Conservation (phyloP, 2,329 filamentous ascomycete genomes). For the Pyricularia sp. region DNA sequence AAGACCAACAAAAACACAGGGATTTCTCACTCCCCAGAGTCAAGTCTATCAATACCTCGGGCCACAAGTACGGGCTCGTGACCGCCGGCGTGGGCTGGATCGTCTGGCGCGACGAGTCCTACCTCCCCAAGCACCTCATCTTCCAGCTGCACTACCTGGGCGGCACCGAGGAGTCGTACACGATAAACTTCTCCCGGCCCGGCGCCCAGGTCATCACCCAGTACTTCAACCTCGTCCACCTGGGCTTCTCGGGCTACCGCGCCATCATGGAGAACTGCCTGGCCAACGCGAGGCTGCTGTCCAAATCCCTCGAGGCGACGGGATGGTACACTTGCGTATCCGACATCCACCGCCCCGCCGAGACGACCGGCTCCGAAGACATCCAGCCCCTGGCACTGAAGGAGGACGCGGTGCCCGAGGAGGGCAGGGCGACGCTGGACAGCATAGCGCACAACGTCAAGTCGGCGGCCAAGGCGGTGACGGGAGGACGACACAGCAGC, state of each 20-base stretch:
- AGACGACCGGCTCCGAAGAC: slow-evolving; percentile 2
- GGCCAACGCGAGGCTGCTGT: slow-evolving; percentile 53
- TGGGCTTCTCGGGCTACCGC: slow-evolving; percentile 57
- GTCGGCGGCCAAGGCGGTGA: slow-evolving; percentile 18
- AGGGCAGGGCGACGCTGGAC: background rate
- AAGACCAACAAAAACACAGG: slow-evolving; percentile 18
- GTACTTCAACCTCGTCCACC: slow-evolving; percentile 64
- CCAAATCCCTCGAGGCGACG: slow-evolving; percentile 53
- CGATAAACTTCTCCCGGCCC: slow-evolving; percentile 63
- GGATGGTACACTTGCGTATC: slow-evolving; percentile 58
- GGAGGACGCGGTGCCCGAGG: background rate
- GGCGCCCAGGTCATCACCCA: slow-evolving; percentile 62
- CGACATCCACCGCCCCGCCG: slow-evolving; percentile 51
- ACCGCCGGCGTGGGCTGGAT: slow-evolving; percentile 64
- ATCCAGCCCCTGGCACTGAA: slow-evolving; percentile 5
- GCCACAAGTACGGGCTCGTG: slow-evolving; percentile 53
- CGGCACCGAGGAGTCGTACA: slow-evolving; percentile 62
- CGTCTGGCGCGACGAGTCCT: slow-evolving; percentile 56
- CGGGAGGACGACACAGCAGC: background rate
- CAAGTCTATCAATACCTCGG: slow-evolving; percentile 55
- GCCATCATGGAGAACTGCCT: slow-evolving; percentile 59
- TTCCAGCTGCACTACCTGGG: slow-evolving; percentile 65
- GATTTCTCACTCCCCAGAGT: slow-evolving; percentile 53
- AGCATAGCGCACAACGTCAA: slow-evolving; percentile 21
- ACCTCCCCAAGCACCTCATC: slow-evolving; percentile 57